Base-by-base conservation (phyloP, 345 rosid genomes). In the Viola odorata region DNA sequence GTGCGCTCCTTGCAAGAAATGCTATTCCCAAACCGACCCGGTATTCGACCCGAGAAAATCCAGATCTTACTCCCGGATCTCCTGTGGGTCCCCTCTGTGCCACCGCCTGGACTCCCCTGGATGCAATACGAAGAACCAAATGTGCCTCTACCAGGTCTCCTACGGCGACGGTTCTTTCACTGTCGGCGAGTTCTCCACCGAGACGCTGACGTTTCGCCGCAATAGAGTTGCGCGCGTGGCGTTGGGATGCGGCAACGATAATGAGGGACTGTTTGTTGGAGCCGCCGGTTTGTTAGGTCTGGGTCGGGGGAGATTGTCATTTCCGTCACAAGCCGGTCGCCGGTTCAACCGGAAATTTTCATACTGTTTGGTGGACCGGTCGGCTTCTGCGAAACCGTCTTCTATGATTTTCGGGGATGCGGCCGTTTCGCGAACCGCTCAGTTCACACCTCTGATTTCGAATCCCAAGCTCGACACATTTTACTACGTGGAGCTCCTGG, bases 111-210 rank as follows among this genome's bases (percentile, higher is more conserved):
- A 59, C 45, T 64, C 66, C 7, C 65, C 63, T 0, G 73, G 66
- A 0, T 73, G 77, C 45, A 88, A 85, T 63, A 79, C 75, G n/a
- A 64, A 63, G 1, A 79, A 67, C 37, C 74, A 69, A 57, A 77
- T 67, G 12, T 94, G 99, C 68, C 85, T 88, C 44, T 94, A 90
- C 73, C 89, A 86, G 74, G 96, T 90, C 38, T 77, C 96, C 2
- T 90, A 94, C 80, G 97, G 97, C 1, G 99, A 94, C 63, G 95
- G 96, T 14, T 94, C 99, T 3, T 84, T 86, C 79, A 94, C 99
- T 42, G 62, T 70, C 39, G 99, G 99, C 1, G 95, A 90, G 11
- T 86, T 88, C 80, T 81, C 92, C 57, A 88, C 92, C 5, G 99
- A 90, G 60, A 94, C 96, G 3, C 75, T 94, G 48, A 88, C 91